Base-by-base conservation (phyloP, 2,329 filamentous ascomycete species). In the Aspergillus candidus region DNA sequence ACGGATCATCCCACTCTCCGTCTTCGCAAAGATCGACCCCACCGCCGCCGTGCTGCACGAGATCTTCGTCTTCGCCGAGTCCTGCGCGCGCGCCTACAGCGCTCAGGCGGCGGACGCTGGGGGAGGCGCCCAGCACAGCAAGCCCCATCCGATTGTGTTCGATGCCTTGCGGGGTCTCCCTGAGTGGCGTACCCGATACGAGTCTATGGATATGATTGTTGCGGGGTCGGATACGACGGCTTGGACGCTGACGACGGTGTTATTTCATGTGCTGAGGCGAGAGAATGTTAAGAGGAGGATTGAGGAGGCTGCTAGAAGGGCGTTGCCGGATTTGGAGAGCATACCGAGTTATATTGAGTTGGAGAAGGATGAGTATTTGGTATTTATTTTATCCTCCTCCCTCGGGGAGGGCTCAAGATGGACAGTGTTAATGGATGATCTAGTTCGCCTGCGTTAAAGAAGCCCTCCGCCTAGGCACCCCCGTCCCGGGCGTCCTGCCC, bases 211-310 rank as follows among this genome's bases (percentile, higher is more conserved):
- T 32, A 43, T 49, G n/a, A n/a, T 49, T 11, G 37, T 49, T 5
- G 46, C 46, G 8, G 46, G 43, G 1, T 7, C 46, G 11, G 46
- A 49, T 18, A 49, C 46, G 6, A 49, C 46, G n/a, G 46, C 46
- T 11, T 35, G 43, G n/a, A 43, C 46, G 11, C 39, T 49, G 3
- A 46, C 36, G 13, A n/a, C 43, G 7, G 46, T 29, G 6, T 6
- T 48, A 1, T 11, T 38, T 2, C 42, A 48, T 12, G 45, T 44
- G 3, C 33, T 43, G 27, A 12, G 13, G 15, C 14, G 38, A 10
- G 38, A 31, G 10, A 18, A 15, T 31, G 27, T 40, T 4, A 31
- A 40, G 27, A 13, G 30, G 13, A 40, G 30, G 27, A 13, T 14
- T 10, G 27, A 30, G 13, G 15, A 27, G 13, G 29, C 32, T 40